Conservation (phyloP, 2,329 filamentous ascomycete species). For the Nothophaeocryptopus gaeumannii region DNA sequence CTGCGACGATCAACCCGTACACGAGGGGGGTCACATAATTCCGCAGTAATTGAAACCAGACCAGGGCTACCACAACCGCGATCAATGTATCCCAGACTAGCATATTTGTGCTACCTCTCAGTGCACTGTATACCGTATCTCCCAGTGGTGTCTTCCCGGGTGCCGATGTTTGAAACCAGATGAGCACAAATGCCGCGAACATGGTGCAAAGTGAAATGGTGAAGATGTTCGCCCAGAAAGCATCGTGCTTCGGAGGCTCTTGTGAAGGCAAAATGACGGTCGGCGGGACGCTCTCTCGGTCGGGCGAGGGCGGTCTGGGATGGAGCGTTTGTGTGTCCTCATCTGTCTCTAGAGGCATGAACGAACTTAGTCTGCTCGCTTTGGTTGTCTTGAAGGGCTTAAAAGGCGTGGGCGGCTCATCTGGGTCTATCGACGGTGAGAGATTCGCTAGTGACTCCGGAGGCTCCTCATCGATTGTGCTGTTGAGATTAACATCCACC, state of each 20-base stretch:
- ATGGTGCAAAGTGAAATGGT: conserved; percentile 79
- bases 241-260: conserved; percentile 77
- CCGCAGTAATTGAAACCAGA: conserved; percentile 85
- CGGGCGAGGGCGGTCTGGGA: conserved; percentile 48
- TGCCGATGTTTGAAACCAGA: conserved; percentile 81
- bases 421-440: conserved; percentile 38
- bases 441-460: conserved; percentile 35
- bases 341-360: conserved; percentile 52
- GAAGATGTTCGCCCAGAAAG: conserved; percentile 89
- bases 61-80: conserved; percentile 78
- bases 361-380: conserved; percentile 40
- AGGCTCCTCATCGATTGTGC: conserved; percentile 51
- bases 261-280: conserved; percentile 58
- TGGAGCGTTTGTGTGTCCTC: conserved; percentile 48
- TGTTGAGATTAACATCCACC: conserved; percentile 83
- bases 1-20: conserved; percentile 73
- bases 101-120: conserved; percentile 83
- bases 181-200: conserved; percentile 82
- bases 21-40: conserved; percentile 87
- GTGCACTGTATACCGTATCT: conserved; percentile 89
- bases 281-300: conserved; percentile 55
- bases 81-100: conserved; percentile 88
- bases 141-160: conserved; percentile 72
- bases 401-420: conserved; percentile 53
- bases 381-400: conserved; percentile 52